These are phyloP conservation scores for Discostella pseudostelligera DNA, from an alignment of 108 stramenopile species.

Conservation along the genomic window DNA sequence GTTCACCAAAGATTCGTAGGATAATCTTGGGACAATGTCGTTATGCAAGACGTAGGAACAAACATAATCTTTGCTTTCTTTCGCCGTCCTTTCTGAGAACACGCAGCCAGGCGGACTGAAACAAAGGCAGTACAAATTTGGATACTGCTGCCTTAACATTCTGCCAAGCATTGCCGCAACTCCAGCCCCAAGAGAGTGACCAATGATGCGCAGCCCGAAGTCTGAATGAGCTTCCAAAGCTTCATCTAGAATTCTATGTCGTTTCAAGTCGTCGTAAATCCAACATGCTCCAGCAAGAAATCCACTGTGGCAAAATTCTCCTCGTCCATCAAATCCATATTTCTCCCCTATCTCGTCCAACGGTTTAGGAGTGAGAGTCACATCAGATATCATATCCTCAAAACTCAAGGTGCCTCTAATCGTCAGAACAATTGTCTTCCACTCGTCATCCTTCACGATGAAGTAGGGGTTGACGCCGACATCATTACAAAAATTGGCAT, in stretches of 20 bases:
- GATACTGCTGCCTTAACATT: slow-evolving; percentile 73
- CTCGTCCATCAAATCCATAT: slow-evolving; percentile 80
- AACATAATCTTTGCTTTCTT: slow-evolving; percentile 46
- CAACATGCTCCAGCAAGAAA: slow-evolving; percentile 79
- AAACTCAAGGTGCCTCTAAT: slow-evolving; percentile 93
- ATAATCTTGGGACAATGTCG: slow-evolving; percentile 86
- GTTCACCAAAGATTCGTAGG: slow-evolving; percentile 62
- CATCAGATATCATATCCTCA: slow-evolving; percentile 94
- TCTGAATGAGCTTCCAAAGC: slow-evolving; percentile 52
- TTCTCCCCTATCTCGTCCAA: slow-evolving; percentile 71
- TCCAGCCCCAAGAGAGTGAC: slow-evolving; percentile 92
- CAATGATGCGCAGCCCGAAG: slow-evolving; percentile 80
- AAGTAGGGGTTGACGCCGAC: slow-evolving; percentile 75
- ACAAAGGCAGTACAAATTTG: slow-evolving; percentile 66
- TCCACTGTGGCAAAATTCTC: slow-evolving; percentile 84
- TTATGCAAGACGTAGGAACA: slow-evolving; percentile 73
- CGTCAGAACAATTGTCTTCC: slow-evolving; percentile 82
- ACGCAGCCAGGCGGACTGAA: slow-evolving; percentile 90
- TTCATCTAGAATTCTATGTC: slow-evolving; percentile 56
- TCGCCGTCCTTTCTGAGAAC: slow-evolving; percentile 69
- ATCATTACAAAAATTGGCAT: slow-evolving; percentile 81
- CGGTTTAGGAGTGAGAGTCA: slow-evolving; percentile 72
- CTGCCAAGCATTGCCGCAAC: slow-evolving; percentile 80
- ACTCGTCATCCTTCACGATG: slow-evolving; percentile 83
- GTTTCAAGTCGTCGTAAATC: slow-evolving; percentile 77